Conservation (phyloP, 208 protist species). For the Histomonas meleagridis region DNA sequence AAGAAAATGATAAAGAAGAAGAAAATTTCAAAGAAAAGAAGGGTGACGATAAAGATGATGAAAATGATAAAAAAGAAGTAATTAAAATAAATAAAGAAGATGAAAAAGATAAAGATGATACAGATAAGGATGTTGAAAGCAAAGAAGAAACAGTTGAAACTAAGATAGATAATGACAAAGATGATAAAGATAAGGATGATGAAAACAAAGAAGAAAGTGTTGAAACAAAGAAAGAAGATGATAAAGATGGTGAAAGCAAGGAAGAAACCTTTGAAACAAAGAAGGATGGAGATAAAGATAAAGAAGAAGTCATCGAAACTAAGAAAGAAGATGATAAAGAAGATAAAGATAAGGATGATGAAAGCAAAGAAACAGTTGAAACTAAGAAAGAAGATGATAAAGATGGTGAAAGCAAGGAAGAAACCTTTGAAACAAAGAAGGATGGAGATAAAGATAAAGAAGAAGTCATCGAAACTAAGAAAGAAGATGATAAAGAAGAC, state of each 20-base stretch:
- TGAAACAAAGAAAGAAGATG: background rate
- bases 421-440: background rate
- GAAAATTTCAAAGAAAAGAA: background rate
- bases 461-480: background rate
- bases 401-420: background rate
- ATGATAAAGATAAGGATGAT: background rate
- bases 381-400: background rate
- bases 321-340: background rate
- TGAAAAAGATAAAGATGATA: slow-evolving; percentile 29
- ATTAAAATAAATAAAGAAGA: background rate
- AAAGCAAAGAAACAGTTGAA: background rate
- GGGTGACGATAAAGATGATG: background rate
- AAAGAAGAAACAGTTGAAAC: background rate
- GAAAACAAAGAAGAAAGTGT: background rate
- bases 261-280: background rate
- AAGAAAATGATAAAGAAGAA: slow-evolving; percentile 13
- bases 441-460: background rate
- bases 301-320: background rate
- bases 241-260: background rate
- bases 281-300: background rate
- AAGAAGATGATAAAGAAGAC: background rate
- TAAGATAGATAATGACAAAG: background rate
- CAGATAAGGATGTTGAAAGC: background rate
- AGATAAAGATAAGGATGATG: slow-evolving; percentile 7
- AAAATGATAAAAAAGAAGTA: background rate